Percentiles rank a stretch among this genome's conserved stretches.
Conservation (phyloP, 2,329 filamentous ascomycete genomes). For the Talaromyces pinophilus region DNA sequence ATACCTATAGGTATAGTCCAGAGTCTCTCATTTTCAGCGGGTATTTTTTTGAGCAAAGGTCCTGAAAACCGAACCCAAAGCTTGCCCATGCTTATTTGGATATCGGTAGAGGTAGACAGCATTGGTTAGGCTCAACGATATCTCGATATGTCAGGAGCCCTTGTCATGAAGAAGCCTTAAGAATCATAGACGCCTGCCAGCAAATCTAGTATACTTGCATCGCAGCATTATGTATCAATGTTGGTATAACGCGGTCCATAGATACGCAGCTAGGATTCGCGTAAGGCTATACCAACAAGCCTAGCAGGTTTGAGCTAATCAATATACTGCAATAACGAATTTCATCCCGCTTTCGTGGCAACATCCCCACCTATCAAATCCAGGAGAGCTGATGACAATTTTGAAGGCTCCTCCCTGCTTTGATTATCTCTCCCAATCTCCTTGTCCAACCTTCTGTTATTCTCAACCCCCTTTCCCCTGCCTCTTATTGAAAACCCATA, state of each 20-base stretch:
- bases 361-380: not conserved
- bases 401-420: not conserved
- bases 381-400: not conserved
- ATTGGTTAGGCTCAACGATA: not conserved
- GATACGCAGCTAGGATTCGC: no score
- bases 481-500: no score
- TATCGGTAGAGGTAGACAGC: not conserved
- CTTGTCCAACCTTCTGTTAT: no score
- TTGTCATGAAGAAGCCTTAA: not conserved
- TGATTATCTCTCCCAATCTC: not conserved
- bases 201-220: no score
- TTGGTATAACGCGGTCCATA: no score
- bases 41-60: not conserved
- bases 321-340: no score
- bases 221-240: no score
- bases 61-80: not conserved
- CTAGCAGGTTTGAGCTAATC: no score
- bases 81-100: not conserved
- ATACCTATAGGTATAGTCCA: not conserved
- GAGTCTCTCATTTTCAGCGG: not conserved
- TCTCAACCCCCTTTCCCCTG: no score
- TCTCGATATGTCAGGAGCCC: not conserved
- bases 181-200: no score
- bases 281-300: no score
- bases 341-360: not conserved